Base-by-base conservation (phyloP, 805 yeast species). In the Lachancea sp. region DNA sequence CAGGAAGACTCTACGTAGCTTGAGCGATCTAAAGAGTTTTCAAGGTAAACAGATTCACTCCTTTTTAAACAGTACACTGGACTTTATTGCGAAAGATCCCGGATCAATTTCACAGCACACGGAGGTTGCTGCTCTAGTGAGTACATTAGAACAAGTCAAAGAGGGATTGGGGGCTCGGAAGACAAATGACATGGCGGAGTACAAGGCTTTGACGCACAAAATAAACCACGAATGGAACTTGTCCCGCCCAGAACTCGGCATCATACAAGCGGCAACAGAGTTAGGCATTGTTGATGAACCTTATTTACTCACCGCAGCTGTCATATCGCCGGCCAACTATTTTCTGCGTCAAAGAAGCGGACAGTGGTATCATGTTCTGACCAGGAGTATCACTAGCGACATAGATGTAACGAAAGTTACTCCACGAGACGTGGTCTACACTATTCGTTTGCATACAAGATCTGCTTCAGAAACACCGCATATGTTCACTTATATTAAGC, bases 1-100 rank as follows among this genome's bases (percentile, higher is more conserved):
- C 12, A 56, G 47, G 17, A 25, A 43, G 7, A 34, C 49, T 8
- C 29, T 60, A 19, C 38, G 46, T 11, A 51, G 50, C n/a, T 37
- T 56, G 4, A 56, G 53, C 30, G 40, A 42, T 16, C 45, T 59
- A 36, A 60, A 60, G 34, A 53, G 56, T 25, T 59, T 45, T 31
- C 59, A 59, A 40, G 64, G 64, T 9, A 58, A 59, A 40, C 60
- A 59, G 40, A 45, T 56, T 3, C 34, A 43, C 20, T 50, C 50
- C 13, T 47, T 59, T n/a, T 36, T 61, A 30, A 56, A 54, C 34
- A 56, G 60, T 34, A 37, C 62, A 5, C 34, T 58, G 8, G 52
- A 55, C n/a, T 60, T 49, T 39, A 33, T 58, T 28, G 33, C 51
- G 8, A 43, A 36, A 16, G 38, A 33, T 13, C 5, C 35, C 15